Conservation (phyloP, 208 protist genomes). For the Porcisia hertigi region DNA sequence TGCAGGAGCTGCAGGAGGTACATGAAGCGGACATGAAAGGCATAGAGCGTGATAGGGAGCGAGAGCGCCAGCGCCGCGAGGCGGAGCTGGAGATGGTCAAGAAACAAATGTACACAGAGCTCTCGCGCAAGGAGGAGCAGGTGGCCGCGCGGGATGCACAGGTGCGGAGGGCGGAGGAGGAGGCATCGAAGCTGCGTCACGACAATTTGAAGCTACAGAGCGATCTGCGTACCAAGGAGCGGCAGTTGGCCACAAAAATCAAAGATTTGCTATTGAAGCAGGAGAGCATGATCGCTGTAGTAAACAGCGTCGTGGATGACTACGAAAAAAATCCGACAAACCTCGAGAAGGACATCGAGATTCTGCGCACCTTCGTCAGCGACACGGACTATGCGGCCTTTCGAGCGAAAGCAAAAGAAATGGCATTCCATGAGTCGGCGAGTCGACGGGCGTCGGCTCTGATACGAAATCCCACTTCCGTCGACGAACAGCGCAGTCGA, state of each 20-base stretch:
- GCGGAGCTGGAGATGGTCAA: conserved; percentile 23
- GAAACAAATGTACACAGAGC: conserved; percentile 32
- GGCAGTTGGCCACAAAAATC: conserved; percentile 23
- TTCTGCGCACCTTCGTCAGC: conserved; percentile 21
- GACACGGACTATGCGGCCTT: conserved; percentile 30
- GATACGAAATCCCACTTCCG: not conserved
- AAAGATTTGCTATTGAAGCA: conserved; percentile 27
- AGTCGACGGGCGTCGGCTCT: not conserved
- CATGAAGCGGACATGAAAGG: conserved; percentile 25
- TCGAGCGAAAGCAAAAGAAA: conserved; percentile 22
- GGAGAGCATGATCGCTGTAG: conserved; percentile 27
- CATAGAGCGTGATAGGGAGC: conserved; percentile 20
- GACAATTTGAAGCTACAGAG: conserved; percentile 39
- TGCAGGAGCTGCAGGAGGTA: conserved; percentile 39
- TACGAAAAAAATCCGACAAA: conserved; percentile 12
- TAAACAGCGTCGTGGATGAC: not conserved
- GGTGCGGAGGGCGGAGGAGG: conserved; percentile 33
- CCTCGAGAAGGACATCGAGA: conserved; percentile 26
- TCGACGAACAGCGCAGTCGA: not conserved
- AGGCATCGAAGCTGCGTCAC: conserved; percentile 33
- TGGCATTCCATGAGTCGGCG: conserved; percentile 14
- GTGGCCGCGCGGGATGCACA: conserved; percentile 41
- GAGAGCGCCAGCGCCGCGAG: conserved; percentile 11
- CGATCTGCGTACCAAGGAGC: conserved; percentile 18
- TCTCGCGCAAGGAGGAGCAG: conserved; percentile 19